phyloP scores from a whole-genome alignment of 495 filamentous ascomycete species.

The Aspergillus incahuasiensis region DNA sequence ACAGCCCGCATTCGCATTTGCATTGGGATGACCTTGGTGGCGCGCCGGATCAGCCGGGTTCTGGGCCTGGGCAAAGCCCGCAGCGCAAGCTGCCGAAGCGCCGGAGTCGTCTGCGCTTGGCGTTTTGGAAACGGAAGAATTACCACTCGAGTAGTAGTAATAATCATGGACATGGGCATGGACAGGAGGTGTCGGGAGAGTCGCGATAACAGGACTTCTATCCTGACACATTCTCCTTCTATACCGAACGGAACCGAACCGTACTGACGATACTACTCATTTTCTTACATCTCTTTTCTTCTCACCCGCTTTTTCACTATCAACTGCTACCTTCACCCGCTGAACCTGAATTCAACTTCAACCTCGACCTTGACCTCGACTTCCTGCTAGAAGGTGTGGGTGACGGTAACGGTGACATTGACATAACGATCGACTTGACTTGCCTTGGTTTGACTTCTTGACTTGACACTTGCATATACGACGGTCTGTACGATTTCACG shows the following conservation, averaged over 20 bases:
- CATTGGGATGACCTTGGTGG: slow-evolving; percentile 25
- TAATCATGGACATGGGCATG: no score
- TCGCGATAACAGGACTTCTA: slow-evolving; percentile 19
- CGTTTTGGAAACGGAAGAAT: slow-evolving; percentile 43
- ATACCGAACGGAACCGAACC: no score
- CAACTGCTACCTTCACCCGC: no score
- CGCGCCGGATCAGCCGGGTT: slow-evolving; percentile 12
- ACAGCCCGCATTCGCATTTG: slow-evolving; percentile 17
- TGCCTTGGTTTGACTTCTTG: no score
- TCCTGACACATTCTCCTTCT: slow-evolving; percentile 20
- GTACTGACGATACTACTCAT: no score
- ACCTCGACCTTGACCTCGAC: no score
- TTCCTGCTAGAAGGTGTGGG: slow-evolving; percentile 11
- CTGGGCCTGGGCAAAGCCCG: no score
- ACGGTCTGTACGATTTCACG: slow-evolving; percentile 31
- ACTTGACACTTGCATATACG: slow-evolving; percentile 25
- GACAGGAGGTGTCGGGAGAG: slow-evolving; percentile 37
- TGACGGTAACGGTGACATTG: slow-evolving; percentile 29
- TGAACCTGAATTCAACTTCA: no score
- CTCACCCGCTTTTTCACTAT: no score
- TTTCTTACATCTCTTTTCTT: no score
- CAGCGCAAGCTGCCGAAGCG: slow-evolving; percentile 31
- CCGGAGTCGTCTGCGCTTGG: slow-evolving; percentile 40
- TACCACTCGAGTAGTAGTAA: slow-evolving; percentile 29
- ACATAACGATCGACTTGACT: slow-evolving; percentile 21